These are phyloP conservation scores for Leccinum colubrinum DNA, from an alignment of 1,284 basidiomycete genomes.

Conservation along the genomic window DNA sequence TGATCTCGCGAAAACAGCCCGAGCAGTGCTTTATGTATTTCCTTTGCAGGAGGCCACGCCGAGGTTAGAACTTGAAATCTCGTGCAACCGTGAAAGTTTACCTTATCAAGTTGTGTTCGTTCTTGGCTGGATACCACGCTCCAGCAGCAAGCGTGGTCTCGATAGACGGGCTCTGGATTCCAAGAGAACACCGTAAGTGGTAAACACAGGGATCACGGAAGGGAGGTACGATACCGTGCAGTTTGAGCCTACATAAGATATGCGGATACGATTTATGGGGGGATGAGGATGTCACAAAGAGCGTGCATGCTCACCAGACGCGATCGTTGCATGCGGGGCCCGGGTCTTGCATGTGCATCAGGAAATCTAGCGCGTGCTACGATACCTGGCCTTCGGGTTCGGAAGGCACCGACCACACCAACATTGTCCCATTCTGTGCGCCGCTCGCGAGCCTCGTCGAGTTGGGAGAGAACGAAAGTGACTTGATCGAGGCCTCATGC, in stretches of 20 bases:
- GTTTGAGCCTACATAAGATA: slow-evolving; percentile 59
- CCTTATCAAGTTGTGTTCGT: slow-evolving; percentile 76
- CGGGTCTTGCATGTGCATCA: slow-evolving; percentile 60
- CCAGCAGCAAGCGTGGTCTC: slow-evolving; percentile 78
- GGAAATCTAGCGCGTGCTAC: slow-evolving; percentile 78
- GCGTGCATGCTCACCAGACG: slow-evolving; percentile 58
- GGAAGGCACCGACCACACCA: slow-evolving; percentile 21
- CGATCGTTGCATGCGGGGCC: slow-evolving; percentile 67
- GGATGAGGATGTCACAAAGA: not conserved
- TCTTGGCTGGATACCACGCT: slow-evolving; percentile 80
- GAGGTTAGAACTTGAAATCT: not conserved
- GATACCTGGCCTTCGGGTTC: slow-evolving; percentile 80
- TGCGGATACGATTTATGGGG: not conserved
- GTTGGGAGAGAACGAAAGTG: too few relatives aligned
- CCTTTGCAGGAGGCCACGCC: slow-evolving; percentile 34
- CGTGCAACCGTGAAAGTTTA: slow-evolving; percentile 24
- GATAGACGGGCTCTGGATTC: slow-evolving; percentile 71
- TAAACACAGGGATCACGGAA: not conserved
- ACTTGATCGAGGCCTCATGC: slow-evolving; percentile 12
- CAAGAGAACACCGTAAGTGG: slow-evolving; percentile 9
- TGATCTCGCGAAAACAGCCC: slow-evolving; percentile 59
- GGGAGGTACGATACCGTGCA: slow-evolving; percentile 50
- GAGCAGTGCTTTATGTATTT: slow-evolving; percentile 66
- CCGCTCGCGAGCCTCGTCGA: not conserved
- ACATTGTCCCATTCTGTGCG: slow-evolving; percentile 1